Evolutionary conservation across 768 basidiomycete genomes (phyloP).

Genomic region (Lactifluus hygrophoroides): DNA sequence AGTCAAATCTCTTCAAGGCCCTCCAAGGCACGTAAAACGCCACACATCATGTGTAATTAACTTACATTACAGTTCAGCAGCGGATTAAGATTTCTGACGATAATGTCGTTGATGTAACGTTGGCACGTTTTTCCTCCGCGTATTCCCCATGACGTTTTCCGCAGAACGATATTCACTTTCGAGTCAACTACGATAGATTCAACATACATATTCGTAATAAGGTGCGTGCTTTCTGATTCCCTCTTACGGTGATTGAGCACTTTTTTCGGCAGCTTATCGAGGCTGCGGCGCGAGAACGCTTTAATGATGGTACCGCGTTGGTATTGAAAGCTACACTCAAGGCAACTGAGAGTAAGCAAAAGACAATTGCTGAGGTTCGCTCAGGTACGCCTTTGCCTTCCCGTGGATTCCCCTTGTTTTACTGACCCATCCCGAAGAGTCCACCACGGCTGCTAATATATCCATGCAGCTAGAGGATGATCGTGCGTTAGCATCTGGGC

Average conservation of each 20-base stretch:
- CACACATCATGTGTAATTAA: background rate
- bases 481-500: conserved; percentile 51
- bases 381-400: conserved; percentile 40
- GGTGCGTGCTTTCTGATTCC: conserved; percentile 34
- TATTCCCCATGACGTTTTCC: background rate
- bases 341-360: conserved; percentile 57
- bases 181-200: conserved; percentile 85
- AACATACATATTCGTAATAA: conserved; percentile 81
- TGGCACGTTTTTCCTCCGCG: background rate
- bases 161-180: conserved; percentile 68
- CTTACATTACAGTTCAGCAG: background rate
- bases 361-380: conserved; percentile 48
- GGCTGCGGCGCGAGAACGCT: conserved; percentile 67
- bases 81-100: conserved; percentile 48
- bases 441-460: conserved; percentile 58
- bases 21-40: conserved; percentile 40
- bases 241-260: conserved; percentile 16
- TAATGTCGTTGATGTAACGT: conserved; percentile 53
- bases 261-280: conserved; percentile 62
- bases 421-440: conserved; percentile 34
- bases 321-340: conserved; percentile 68
- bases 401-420: background rate
- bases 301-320: conserved; percentile 62
- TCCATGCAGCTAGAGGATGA: conserved; percentile 55
- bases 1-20: conserved; percentile 40